A percentile compares a stretch with the other conserved stretches of the same genome.
These are phyloP conservation scores for Penicillium expansum DNA, from an alignment of 2,329 filamentous ascomycete species.

Conservation along the genomic window DNA sequence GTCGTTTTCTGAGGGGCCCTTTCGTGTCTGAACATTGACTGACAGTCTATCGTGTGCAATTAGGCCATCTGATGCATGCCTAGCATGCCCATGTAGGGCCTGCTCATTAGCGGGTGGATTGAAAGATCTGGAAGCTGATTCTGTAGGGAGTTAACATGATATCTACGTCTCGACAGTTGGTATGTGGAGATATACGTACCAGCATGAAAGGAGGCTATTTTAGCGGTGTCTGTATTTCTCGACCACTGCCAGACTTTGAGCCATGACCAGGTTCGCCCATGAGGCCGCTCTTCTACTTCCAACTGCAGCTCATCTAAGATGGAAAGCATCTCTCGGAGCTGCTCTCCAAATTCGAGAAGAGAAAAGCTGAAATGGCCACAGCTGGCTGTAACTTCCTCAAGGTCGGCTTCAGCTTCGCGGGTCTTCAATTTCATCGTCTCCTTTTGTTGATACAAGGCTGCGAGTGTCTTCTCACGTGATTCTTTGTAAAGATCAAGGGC, in stretches of 20 bases:
- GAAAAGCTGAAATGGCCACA: conserved; percentile 96
- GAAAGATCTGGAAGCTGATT: not conserved
- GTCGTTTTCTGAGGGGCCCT: conserved; percentile 3
- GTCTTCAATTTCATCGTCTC: conserved; percentile 65
- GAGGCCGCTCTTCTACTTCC: conserved; percentile 60
- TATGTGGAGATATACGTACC: conserved; percentile 16
- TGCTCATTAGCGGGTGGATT: not conserved
- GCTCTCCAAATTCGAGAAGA: conserved; percentile 83
- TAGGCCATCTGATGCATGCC: conserved; percentile 9
- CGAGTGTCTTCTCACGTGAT: conserved; percentile 71
- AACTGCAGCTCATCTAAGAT: conserved; percentile 80
- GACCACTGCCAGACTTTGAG: conserved; percentile 67
- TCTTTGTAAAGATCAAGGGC: conserved; percentile 76
- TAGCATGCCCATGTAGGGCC: not conserved
- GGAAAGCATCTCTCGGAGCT: conserved; percentile 78
- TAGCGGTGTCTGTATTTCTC: conserved; percentile 12
- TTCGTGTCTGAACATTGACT: conserved; percentile 4
- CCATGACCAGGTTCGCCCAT: conserved; percentile 76
- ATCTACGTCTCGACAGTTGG: not conserved
- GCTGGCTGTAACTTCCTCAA: conserved; percentile 95
- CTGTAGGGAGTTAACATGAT: not conserved
- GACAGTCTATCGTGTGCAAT: conserved; percentile 9
- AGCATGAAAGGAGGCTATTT: conserved; percentile 27
- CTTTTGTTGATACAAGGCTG: conserved; percentile 75
- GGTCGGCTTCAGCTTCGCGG: conserved; percentile 79